phyloP scores from a whole-genome alignment of 805 yeast genomes.

The Schwanniomyces sp. region DNA sequence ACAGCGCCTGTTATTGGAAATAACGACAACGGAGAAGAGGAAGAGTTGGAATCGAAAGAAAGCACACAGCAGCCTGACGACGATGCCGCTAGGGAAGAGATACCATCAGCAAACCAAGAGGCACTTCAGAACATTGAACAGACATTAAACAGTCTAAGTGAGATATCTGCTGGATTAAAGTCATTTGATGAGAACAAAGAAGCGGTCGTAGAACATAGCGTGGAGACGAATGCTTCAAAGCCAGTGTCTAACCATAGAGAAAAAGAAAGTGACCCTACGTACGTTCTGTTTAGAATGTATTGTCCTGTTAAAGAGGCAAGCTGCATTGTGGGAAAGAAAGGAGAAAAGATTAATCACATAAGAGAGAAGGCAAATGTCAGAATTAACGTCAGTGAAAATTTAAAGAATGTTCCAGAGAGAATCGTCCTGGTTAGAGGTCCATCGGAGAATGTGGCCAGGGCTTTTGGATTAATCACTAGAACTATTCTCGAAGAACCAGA shows the following conservation, averaged over 20 bases:
- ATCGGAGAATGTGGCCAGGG: constrained; percentile 76
- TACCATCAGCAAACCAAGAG: not conserved
- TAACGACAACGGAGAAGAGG: constrained; percentile 6
- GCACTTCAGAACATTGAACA: constrained; percentile 1
- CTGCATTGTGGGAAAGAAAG: constrained; percentile 73
- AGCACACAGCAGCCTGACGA: not conserved
- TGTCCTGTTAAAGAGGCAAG: constrained; percentile 78
- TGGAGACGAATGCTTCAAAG: constrained; percentile 13
- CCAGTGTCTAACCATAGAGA: constrained; percentile 43
- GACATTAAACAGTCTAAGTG: not conserved
- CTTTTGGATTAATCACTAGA: constrained; percentile 72
- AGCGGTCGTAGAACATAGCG: not conserved
- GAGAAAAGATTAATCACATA: constrained; percentile 67
- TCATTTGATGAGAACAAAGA: not conserved
- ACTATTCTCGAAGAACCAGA: constrained; percentile 66
- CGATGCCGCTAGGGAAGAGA: not conserved
- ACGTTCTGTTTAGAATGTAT: constrained; percentile 69
- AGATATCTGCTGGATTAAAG: not conserved
- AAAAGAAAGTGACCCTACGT: constrained; percentile 54
- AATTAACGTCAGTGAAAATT: constrained; percentile 70
- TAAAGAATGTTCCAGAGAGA: constrained; percentile 70
- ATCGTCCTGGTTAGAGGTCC: constrained; percentile 73
- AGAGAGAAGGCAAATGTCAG: constrained; percentile 63
- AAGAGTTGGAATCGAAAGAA: constrained; percentile 1
- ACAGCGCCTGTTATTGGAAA: constrained; percentile 38